phyloP scores from a whole-genome alignment of 2,329 filamentous ascomycete species.

The Trichoderma simmonsii region DNA sequence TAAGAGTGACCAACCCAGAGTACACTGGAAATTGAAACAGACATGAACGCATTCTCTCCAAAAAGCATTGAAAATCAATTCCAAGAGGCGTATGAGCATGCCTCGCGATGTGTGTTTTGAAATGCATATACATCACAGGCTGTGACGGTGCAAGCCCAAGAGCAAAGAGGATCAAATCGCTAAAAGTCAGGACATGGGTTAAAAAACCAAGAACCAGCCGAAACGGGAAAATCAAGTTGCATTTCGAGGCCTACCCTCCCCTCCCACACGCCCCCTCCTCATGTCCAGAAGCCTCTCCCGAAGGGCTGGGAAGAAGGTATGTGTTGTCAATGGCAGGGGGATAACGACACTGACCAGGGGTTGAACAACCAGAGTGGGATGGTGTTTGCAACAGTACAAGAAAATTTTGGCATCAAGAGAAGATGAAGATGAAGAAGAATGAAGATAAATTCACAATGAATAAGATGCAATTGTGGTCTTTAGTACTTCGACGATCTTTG shows the following conservation, averaged over 20 bases:
- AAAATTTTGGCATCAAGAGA: background rate
- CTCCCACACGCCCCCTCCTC: constrained; percentile 14
- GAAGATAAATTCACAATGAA: background rate
- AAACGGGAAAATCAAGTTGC: constrained; percentile 5
- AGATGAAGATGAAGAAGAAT: background rate
- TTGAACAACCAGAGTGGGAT: background rate
- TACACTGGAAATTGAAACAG: background rate
- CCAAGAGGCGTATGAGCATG: background rate
- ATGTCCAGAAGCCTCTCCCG: constrained; percentile 14
- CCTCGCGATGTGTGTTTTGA: background rate
- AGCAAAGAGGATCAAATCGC: background rate
- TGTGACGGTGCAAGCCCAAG: background rate
- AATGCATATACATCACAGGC: background rate
- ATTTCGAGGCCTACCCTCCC: background rate
- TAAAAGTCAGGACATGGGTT: background rate
- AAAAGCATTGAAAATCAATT: background rate
- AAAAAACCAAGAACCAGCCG: background rate
- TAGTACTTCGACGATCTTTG: background rate
- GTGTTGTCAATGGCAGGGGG: constrained; percentile 16
- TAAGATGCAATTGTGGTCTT: background rate
- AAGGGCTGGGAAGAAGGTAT: constrained; percentile 17
- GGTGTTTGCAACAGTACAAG: background rate
- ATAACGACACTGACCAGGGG: background rate
- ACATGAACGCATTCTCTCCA: background rate
- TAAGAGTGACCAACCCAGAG: background rate